A percentile compares a stretch with the other conserved stretches of the same genome.
Conservation (phyloP, 345 rosid species). For the Salix purpurea region DNA sequence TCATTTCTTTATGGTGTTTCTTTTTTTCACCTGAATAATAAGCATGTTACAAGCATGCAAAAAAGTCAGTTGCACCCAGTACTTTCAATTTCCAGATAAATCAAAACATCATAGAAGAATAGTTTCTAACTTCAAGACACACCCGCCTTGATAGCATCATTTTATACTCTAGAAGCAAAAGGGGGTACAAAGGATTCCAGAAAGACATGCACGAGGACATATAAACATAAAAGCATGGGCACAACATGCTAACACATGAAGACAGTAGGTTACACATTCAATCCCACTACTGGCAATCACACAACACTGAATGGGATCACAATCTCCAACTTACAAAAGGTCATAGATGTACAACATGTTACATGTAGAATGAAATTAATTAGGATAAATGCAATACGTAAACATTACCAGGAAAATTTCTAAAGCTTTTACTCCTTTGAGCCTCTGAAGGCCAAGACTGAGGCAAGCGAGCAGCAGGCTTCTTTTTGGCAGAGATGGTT, state of each 20-base stretch:
- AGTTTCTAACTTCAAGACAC: not conserved
- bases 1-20: conserved; percentile 76
- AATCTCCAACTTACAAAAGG: too few relatives aligned
- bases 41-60: conserved; percentile 5
- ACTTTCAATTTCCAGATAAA: not conserved
- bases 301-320: not conserved
- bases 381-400: conserved; percentile 8
- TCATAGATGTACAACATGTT: not conserved
- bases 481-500: conserved; percentile 58
- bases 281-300: not conserved
- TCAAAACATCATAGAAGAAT: conserved; percentile 1
- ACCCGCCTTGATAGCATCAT: not conserved
- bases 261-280: not conserved
- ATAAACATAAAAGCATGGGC: not conserved
- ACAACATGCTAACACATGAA: not conserved
- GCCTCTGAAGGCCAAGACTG: conserved; percentile 64
- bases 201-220: not conserved
- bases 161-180: conserved; percentile 10
- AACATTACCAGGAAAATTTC: conserved; percentile 63
- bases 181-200: not conserved
- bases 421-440: conserved; percentile 53
- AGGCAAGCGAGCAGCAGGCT: conserved; percentile 44
- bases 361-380: not conserved
- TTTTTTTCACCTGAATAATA: conserved; percentile 58
- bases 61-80: not conserved